Conservation (phyloP, 805 yeast species). For the Yarrowia porcina region DNA sequence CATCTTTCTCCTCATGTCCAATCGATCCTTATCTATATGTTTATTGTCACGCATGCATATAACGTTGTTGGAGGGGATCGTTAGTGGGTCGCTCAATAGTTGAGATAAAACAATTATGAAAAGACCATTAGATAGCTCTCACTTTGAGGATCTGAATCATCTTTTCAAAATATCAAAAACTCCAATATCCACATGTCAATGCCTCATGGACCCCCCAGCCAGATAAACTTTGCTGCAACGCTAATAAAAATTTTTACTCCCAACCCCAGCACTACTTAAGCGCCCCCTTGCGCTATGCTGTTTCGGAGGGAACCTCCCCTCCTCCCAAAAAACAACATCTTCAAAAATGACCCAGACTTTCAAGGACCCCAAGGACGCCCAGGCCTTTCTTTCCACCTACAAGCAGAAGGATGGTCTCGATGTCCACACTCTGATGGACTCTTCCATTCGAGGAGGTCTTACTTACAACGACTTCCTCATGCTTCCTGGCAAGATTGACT, state of each 20-base stretch:
- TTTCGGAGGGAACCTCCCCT: conserved; percentile 26
- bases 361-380: conserved; percentile 45
- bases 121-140: too few species aligned
- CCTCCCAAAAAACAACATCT: not conserved
- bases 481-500: conserved; percentile 89
- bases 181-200: too few species aligned
- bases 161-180: not conserved
- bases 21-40: conserved; percentile 3
- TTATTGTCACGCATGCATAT: not conserved
- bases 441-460: conserved; percentile 86
- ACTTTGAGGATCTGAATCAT: not conserved
- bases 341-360: conserved; percentile 21
- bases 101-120: too few species aligned
- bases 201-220: too few species aligned
- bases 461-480: conserved; percentile 96
- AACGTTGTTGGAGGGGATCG: not conserved
- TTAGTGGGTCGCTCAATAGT: not conserved
- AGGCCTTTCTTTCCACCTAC: conserved; percentile 64
- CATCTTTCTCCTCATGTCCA: not conserved
- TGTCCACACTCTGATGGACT: conserved; percentile 82
- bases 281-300: not conserved
- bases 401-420: conserved; percentile 78
- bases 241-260: conserved; percentile 18
- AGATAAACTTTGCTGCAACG: not conserved
- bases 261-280: not conserved